phyloP scores from a whole-genome alignment of 2,329 filamentous ascomycete species.

The Sclerotinia nivalis region DNA sequence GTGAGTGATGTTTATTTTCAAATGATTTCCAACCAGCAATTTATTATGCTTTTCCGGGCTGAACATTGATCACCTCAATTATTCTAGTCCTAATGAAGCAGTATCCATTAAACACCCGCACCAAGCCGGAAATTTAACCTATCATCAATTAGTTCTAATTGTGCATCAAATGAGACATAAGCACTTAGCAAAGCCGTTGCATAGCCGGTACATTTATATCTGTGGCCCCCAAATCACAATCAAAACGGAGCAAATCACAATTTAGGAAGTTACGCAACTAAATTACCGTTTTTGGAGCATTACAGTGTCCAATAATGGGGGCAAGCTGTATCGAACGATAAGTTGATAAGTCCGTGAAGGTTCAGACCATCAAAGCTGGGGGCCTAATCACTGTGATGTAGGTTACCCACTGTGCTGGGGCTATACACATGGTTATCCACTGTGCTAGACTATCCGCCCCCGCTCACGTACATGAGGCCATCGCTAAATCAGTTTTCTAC shows the following conservation, averaged over 20 bases:
- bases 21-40: background rate
- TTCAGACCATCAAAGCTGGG: constrained; percentile 5
- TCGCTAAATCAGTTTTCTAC: background rate
- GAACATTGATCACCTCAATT: background rate
- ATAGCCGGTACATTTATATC: background rate
- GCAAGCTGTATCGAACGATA: background rate
- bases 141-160: no score
- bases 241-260: background rate
- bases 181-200: constrained; percentile 2
- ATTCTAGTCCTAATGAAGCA: background rate
- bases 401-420: background rate
- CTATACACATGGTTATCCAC: background rate
- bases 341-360: background rate
- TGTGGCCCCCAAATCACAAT: background rate
- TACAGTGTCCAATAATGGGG: background rate
- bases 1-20: background rate
- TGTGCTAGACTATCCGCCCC: background rate
- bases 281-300: background rate
- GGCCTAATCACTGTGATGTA: constrained; percentile 2
- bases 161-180: background rate
- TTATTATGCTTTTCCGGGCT: background rate
- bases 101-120: background rate
- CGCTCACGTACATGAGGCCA: background rate
- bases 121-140: background rate
- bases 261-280: constrained; percentile 4